These are phyloP conservation scores for Paramecium sonneborni DNA, from an alignment of 73 alveolate species.

Conservation along the genomic window DNA sequence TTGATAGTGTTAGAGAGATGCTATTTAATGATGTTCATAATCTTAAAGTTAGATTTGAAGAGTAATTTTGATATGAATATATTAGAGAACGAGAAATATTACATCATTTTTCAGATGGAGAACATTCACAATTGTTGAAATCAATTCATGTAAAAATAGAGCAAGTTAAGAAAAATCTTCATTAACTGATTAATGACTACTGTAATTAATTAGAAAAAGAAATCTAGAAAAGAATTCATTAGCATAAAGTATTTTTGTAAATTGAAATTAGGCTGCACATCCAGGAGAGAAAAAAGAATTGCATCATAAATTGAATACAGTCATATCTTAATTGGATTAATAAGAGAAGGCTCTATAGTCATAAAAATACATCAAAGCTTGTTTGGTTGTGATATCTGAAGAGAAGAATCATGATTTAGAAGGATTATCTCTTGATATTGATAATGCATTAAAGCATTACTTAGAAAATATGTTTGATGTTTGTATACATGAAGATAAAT, in stretches of 20 bases:
- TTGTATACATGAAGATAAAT: conserved; percentile 23
- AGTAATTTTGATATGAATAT: background rate
- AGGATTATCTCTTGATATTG: conserved; percentile 19
- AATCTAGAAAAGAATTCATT: background rate
- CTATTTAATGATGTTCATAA: background rate
- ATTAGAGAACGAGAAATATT: conserved; percentile 20
- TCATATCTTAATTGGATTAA: background rate
- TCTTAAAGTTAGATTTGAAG: conserved; percentile 6
- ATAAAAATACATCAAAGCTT: conserved; percentile 22
- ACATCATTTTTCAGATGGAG: conserved; percentile 48
- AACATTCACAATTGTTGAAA: background rate
- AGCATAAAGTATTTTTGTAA: background rate
- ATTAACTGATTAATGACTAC: background rate
- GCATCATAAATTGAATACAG: conserved; percentile 10
- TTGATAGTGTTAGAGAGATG: conserved; percentile 24
- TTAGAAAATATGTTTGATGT: conserved; percentile 25
- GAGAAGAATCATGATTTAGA: conserved; percentile 46
- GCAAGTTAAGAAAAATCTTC: background rate
- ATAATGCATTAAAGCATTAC: conserved; percentile 21
- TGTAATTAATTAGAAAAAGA: conserved; percentile 7
- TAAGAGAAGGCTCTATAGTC: background rate
- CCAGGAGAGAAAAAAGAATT: conserved; percentile 48
- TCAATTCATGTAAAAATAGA: conserved; percentile 16
- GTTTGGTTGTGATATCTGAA: conserved; percentile 29
- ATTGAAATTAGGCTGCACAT: background rate